phyloP scores from a whole-genome alignment of 139 green algal species.

The Chlorella sorokiniana region DNA sequence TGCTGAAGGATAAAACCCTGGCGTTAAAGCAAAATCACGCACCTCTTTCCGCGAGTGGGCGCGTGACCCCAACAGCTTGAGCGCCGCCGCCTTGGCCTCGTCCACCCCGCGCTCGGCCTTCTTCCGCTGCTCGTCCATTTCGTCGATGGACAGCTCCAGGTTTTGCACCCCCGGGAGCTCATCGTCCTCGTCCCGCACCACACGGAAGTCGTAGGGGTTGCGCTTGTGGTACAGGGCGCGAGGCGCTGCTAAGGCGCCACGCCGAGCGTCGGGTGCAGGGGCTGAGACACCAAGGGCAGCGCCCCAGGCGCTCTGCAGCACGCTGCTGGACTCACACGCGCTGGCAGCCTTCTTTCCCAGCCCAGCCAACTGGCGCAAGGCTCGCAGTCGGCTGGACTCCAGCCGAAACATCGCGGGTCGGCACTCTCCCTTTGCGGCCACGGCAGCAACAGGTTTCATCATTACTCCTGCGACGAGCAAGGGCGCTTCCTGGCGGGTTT shows the following conservation, averaged over 20 bases:
- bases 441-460: background rate
- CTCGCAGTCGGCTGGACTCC: background rate
- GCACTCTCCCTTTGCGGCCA: too few species aligned
- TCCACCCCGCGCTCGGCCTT: background rate
- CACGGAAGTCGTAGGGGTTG: conserved; percentile 17
- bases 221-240: conserved; percentile 13
- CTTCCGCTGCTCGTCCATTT: conserved; percentile 27
- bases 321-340: background rate
- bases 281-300: background rate
- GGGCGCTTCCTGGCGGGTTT: too few species aligned
- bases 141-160: conserved; percentile 16
- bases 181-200: background rate
- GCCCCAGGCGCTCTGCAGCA: background rate
- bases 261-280: background rate
- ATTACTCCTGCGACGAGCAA: too few species aligned
- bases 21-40: background rate
- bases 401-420: too few species aligned
- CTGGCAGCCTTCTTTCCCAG: background rate
- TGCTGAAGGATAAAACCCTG: too few species aligned
- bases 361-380: background rate
- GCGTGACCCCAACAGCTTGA: conserved; percentile 41
- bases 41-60: conserved; percentile 31
- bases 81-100: conserved; percentile 47
- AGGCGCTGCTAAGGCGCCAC: background rate
- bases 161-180: conserved; percentile 8